Conservation (phyloP, 805 yeast genomes). For the Kodamaea kakaduensis region DNA sequence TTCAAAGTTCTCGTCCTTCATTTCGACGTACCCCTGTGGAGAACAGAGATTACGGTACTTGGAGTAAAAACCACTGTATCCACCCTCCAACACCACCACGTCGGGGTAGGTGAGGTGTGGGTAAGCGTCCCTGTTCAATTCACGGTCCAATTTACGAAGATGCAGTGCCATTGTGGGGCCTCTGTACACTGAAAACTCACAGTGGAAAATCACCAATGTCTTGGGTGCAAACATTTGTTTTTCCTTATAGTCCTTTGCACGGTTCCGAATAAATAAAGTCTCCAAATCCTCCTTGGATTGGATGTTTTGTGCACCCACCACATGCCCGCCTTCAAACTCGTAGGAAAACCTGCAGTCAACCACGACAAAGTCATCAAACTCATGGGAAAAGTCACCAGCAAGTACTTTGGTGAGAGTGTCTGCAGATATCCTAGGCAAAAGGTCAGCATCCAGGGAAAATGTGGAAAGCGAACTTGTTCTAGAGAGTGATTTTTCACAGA, state of each 20-base stretch:
- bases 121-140: constrained; percentile 65
- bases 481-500: neutral
- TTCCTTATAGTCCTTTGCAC: neutral
- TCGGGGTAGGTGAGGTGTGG: constrained; percentile 87
- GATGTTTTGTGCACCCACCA: constrained; percentile 74
- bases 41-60: constrained; percentile 54
- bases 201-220: constrained; percentile 75
- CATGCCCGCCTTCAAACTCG: constrained; percentile 92
- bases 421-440: constrained; percentile 66
- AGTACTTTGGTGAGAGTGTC: constrained; percentile 55
- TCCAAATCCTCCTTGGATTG: constrained; percentile 69
- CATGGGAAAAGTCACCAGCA: constrained; percentile 45
- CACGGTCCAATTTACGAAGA: constrained; percentile 78
- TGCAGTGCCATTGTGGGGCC: constrained; percentile 94
- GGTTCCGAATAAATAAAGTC: constrained; percentile 12
- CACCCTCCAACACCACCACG: constrained; percentile 84
- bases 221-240: constrained; percentile 13
- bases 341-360: constrained; percentile 92
- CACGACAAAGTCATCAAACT: constrained; percentile 55
- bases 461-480: constrained; percentile 17
- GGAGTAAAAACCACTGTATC: constrained; percentile 76
- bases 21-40: constrained; percentile 79
- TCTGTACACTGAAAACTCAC: constrained; percentile 88
- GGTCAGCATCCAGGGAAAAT: constrained; percentile 44
- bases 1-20: constrained; percentile 51